Evolutionary conservation across 2,329 filamentous ascomycete genomes (phyloP), one percentile per base, ranked within the genome.

Genomic region (Ceratocystis colombiana): DNA sequence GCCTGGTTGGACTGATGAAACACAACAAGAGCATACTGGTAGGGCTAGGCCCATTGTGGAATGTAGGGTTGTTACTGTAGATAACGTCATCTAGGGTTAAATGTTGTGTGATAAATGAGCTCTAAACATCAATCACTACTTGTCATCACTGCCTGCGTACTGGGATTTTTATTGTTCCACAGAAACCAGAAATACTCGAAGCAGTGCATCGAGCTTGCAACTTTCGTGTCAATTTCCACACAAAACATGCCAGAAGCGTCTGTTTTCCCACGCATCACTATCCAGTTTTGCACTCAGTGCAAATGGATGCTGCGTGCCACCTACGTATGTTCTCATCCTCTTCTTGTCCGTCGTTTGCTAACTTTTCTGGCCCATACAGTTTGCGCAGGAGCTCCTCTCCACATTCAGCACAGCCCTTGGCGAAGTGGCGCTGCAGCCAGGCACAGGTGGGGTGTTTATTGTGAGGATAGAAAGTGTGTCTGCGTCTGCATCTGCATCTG

Each of bases 211-310:
- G 4, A 25, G 12, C 53, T 57, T 22, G 15, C 30, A 59, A n/a
- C 17, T 37, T 28, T 59, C 17, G 4, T 15, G 25, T 6, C 5
- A 20, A 12, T 3, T 12, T 17, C 10, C 4, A 59, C 22, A 48
- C 64, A 5, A 22, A 61, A 4, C 22, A 41, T 45, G 22, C 55
- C 28, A 53, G 12, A 59, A 15, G 10, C 25, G 55, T n/a, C 28
- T 30, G 30, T 41, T 55, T 50, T 62, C 10, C 91, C 91, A 2
- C 84, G 90, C 59, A 81, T 96, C 64, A 86, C 87, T n/a, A 96
- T 96, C 72, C 84, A 88, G 70, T 96, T 89, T 77, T 96, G 92
- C 78, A 96, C 90, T 0, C 90, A 96, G 77, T 96, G 91, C 76
- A 89, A 89, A 77, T 96, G 91, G 90, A 89, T 94, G 83, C 78